phyloP scores from a whole-genome alignment of 202 grass and related monocot genomes.

The Panicum hallii region DNA sequence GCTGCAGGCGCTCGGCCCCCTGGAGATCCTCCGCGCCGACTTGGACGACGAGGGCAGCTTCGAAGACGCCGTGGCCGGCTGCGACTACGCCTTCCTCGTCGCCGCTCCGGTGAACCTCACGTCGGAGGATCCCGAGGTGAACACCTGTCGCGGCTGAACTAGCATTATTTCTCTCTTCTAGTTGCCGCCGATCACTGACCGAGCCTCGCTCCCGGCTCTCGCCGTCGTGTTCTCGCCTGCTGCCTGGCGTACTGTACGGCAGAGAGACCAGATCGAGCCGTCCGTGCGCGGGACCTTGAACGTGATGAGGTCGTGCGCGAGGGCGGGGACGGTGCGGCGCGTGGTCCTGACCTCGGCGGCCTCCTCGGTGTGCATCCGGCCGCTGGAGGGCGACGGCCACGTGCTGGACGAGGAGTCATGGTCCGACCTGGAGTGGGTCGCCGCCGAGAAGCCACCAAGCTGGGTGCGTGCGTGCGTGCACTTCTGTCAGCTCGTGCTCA shows the following conservation, averaged over 20 bases:
- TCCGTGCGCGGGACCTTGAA: conserved; percentile 61
- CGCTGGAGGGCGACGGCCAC: conserved; percentile 53
- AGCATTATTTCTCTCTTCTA: no score
- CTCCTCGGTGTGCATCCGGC: conserved; percentile 38
- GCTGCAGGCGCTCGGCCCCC: conserved; percentile 47
- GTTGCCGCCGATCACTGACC: no score
- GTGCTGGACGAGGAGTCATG: conserved; percentile 68
- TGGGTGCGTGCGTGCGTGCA: conserved; percentile 46
- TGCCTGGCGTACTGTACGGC: not conserved
- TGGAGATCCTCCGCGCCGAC: conserved; percentile 59
- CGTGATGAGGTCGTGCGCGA: conserved; percentile 71
- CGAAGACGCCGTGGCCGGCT: conserved; percentile 61
- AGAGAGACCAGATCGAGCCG: conserved; percentile 67
- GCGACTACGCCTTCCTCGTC: conserved; percentile 67
- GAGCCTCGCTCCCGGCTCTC: no score
- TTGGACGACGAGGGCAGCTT: conserved; percentile 66
- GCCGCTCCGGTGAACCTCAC: conserved; percentile 61
- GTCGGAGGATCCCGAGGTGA: conserved; percentile 59
- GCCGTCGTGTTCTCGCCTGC: not conserved
- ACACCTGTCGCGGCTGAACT: no score
- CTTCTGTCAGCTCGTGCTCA: no score
- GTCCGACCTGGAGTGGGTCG: conserved; percentile 69
- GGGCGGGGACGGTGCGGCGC: conserved; percentile 60
- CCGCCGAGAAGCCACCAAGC: conserved; percentile 43
- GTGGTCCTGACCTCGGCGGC: conserved; percentile 68